Evolutionary conservation across 441 rosid species (phyloP), one percentile per base, ranked within the genome.

Genomic region (Eutrema salsugineum): DNA sequence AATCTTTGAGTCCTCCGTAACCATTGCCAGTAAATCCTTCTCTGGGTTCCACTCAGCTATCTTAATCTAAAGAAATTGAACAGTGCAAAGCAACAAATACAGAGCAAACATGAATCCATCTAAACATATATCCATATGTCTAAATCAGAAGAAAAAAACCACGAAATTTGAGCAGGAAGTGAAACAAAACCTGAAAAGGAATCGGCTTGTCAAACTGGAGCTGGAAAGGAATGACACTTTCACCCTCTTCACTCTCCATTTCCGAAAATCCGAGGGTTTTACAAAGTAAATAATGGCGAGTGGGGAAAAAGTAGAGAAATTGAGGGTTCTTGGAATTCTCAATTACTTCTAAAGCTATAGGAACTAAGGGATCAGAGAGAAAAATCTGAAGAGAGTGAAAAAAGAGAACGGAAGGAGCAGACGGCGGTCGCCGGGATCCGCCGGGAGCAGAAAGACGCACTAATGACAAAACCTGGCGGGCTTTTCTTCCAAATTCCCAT

Each of bases 21-120:
- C 97, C 96, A 89, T 88, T 15, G 97, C 97, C 50, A 87, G 78
- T 38, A 88, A 85, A 84, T 94, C 98, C 85, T 94, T 94, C 84
- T 82, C 97, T 0, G 94, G 97, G 70, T 91, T 94, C 97, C 97
- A 91, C 33, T 87, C 95, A 15, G 97, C 97, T 46, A 94, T 80
- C 81, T 83, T 91, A 53, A 87, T 79, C 97, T 83, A 62, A 27
- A 70, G 3, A 24, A 43, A 14, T 22, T 38, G 8, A 43, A 67
- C 62, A 36, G 5, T 1, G 10, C 6, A 72, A 20, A 9, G 15
- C 30, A 22, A 44, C 1, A 16, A 8, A 48, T n/a, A n/a, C n/a
- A n/a, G n/a, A n/a, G n/a, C n/a, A 22, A 49, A 35, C 36, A 53
- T 15, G 30, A 50, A 51, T 11, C 54, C 0, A 55, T 53, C 35